Evolutionary conservation across 2,329 filamentous ascomycete species (phyloP).

Genomic region (Monosporascus cannonballus): DNA sequence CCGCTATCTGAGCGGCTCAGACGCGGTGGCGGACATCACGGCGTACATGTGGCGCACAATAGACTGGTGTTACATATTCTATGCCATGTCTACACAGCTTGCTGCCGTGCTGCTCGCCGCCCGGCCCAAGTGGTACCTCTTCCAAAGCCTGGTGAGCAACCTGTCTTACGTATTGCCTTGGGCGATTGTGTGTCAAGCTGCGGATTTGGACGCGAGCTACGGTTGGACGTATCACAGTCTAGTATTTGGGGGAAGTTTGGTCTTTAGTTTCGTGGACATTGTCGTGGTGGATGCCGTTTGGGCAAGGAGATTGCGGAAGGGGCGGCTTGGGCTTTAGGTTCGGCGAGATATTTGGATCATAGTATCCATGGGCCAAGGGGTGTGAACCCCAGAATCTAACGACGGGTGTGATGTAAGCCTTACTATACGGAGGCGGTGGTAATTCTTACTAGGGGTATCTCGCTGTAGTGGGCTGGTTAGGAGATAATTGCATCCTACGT

Average conservation of each 20-base stretch:
- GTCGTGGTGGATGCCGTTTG: constrained; percentile 43
- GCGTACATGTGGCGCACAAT: constrained; percentile 59
- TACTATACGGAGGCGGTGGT: too few species aligned
- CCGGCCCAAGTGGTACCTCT: constrained; percentile 59
- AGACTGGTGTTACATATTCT: constrained; percentile 66
- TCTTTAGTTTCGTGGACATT: constrained; percentile 60
- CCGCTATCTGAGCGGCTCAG: constrained; percentile 51
- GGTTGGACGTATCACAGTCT: constrained; percentile 63
- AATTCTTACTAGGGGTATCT: too few species aligned
- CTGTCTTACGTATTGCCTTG: constrained; percentile 64
- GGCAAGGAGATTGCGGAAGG: constrained; percentile 37
- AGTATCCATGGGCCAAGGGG: too few species aligned
- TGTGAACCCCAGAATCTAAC: too few species aligned
- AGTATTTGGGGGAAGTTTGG: constrained; percentile 62
- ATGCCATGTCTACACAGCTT: constrained; percentile 59
- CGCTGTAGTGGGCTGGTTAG: too few species aligned
- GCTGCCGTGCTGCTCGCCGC: constrained; percentile 60
- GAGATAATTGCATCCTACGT: too few species aligned
- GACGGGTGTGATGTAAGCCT: too few species aligned
- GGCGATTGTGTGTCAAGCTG: constrained; percentile 55
- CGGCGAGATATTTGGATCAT: too few species aligned
- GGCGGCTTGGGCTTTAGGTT: too few species aligned
- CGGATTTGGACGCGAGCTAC: constrained; percentile 40
- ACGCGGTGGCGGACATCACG: constrained; percentile 52
- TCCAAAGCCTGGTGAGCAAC: constrained; percentile 61